A percentile compares a stretch with the other conserved stretches of the same genome.
Evolutionary conservation across 768 basidiomycete genomes (phyloP).

Genomic region (Sporobolomyces roseus): DNA sequence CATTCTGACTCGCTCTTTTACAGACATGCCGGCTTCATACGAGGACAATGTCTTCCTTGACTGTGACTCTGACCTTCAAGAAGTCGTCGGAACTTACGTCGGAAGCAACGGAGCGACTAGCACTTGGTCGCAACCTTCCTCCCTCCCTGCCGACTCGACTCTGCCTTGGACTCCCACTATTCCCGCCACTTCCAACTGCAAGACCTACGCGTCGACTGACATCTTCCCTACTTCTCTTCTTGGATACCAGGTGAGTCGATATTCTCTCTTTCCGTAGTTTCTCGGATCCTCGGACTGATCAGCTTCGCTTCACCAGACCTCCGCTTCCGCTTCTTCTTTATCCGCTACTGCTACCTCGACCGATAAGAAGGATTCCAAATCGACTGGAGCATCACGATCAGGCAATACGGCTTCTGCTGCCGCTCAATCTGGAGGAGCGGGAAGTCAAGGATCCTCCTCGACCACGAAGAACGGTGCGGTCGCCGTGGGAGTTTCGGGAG

Average conservation of each 20-base stretch:
- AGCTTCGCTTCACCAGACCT: not conserved
- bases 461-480: not conserved
- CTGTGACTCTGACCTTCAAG: constrained; percentile 45
- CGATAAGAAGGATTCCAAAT: not conserved
- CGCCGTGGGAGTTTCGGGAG: constrained; percentile 1
- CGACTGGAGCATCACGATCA: constrained; percentile 1
- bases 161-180: constrained; percentile 42
- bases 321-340: constrained; percentile 9
- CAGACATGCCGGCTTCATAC: constrained; percentile 41
- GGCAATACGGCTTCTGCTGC: not conserved
- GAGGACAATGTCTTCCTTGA: constrained; percentile 35
- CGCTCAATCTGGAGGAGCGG: not conserved
- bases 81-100: constrained; percentile 38
- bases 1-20: not conserved
- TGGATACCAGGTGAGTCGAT: constrained; percentile 24
- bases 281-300: not conserved
- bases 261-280: not conserved
- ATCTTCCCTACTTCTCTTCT: constrained; percentile 30
- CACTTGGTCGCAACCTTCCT: constrained; percentile 43
- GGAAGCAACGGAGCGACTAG: constrained; percentile 30
- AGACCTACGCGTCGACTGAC: constrained; percentile 39
- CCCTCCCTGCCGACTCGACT: constrained; percentile 37
- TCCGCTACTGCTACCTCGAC: not conserved
- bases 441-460: not conserved
- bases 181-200: constrained; percentile 46